Evolutionary conservation across 2,329 filamentous ascomycete genomes (phyloP).

Genomic region (Penicillium sp.): DNA sequence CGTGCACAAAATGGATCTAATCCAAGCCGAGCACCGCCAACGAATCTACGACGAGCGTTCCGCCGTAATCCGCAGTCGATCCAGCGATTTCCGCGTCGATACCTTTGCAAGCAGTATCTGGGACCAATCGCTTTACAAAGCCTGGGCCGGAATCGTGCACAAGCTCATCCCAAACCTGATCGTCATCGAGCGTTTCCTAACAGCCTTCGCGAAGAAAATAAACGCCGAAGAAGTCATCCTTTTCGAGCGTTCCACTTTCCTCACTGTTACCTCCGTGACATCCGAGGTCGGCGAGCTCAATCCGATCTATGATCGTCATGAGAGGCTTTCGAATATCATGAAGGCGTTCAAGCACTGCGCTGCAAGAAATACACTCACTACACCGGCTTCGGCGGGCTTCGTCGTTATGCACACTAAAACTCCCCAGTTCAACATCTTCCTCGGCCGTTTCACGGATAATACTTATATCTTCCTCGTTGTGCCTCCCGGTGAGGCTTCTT

Average conservation of each 20-base stretch:
- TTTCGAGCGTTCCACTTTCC: slow-evolving; percentile 92
- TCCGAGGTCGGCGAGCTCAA: slow-evolving; percentile 73
- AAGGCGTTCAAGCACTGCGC: slow-evolving; percentile 92
- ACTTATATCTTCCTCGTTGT: slow-evolving; percentile 93
- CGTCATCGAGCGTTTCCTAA: slow-evolving; percentile 82
- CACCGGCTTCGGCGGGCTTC: slow-evolving; percentile 45
- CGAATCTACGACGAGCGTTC: slow-evolving; percentile 82
- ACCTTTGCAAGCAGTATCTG: slow-evolving; percentile 96
- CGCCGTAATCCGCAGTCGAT: slow-evolving; percentile 72
- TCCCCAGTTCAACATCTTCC: slow-evolving; percentile 82
- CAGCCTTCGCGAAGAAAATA: slow-evolving; percentile 77
- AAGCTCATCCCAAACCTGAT: slow-evolving; percentile 92
- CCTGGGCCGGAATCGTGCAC: slow-evolving; percentile 97
- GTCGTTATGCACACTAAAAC: slow-evolving; percentile 52
- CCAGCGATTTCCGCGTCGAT: slow-evolving; percentile 70
- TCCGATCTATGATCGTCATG: slow-evolving; percentile 87
- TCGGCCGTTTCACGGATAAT: slow-evolving; percentile 94
- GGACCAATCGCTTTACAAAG: slow-evolving; percentile 97
- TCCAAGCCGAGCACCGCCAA: slow-evolving; percentile 75
- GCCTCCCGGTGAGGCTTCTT: slow-evolving; percentile 84
- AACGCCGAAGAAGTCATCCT: slow-evolving; percentile 91
- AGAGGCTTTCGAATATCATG: slow-evolving; percentile 94
- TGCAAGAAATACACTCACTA: slow-evolving; percentile 48
- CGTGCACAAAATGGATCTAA: slow-evolving; percentile 98
- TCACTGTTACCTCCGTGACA: slow-evolving; percentile 92